Evolutionary conservation across 78 protist genomes (phyloP).

Genomic region (Chrysochromulina parva): DNA sequence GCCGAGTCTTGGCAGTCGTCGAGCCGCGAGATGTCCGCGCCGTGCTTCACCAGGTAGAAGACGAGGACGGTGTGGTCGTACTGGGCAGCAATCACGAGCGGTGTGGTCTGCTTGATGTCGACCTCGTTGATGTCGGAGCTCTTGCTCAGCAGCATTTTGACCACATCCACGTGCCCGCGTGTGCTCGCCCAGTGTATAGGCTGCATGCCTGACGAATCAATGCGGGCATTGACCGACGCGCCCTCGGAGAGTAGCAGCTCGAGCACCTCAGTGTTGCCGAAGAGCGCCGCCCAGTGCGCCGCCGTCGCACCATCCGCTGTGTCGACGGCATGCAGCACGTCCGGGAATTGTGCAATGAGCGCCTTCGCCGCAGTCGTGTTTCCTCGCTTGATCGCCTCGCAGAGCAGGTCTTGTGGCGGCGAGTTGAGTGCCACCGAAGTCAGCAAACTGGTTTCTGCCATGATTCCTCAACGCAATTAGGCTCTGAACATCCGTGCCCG

Average conservation of each 20-base stretch:
- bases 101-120: not conserved
- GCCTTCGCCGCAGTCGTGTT: not conserved
- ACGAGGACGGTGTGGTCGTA: constrained; percentile 22
- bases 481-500: too few relatives aligned
- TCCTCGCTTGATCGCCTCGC: not conserved
- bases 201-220: not conserved
- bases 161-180: not conserved
- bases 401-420: not conserved
- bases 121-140: not conserved
- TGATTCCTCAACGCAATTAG: too few relatives aligned
- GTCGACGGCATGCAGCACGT: not conserved
- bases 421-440: not conserved
- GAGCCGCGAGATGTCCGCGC: constrained; percentile 8
- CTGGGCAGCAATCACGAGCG: constrained; percentile 3
- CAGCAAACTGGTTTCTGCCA: too few relatives aligned
- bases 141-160: not conserved
- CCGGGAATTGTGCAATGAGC: not conserved
- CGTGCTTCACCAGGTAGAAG: not conserved
- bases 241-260: not conserved
- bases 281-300: not conserved
- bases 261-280: not conserved
- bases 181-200: constrained; percentile 12
- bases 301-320: not conserved
- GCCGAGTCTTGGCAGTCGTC: constrained; percentile 3
- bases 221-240: not conserved